Conservation (phyloP, 768 basidiomycete species). For the Kondoa malvinella region DNA sequence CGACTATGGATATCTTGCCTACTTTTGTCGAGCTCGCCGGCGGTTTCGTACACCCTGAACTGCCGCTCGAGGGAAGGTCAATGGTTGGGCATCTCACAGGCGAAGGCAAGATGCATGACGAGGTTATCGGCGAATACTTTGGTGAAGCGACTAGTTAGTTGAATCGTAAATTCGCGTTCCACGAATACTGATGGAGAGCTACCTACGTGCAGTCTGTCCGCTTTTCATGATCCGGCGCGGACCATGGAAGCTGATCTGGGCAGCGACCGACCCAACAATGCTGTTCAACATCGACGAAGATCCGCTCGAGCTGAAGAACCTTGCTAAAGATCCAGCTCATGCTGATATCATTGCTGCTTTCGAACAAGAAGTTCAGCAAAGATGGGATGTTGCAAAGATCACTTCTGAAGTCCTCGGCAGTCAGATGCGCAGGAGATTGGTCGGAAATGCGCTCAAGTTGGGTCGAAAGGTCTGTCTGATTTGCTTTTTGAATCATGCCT, state of each 20-base stretch:
- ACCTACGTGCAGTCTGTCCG: not conserved
- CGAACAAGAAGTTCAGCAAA: not conserved
- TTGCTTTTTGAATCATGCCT: not conserved
- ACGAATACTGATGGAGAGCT: not conserved
- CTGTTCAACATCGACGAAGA: constrained; percentile 3
- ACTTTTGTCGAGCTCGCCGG: constrained; percentile 7
- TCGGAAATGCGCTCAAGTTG: not conserved
- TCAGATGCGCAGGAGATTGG: not conserved
- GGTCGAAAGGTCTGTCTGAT: not conserved
- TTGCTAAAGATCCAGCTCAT: not conserved
- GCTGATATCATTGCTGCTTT: not conserved
- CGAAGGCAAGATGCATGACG: not conserved
- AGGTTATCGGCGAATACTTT: constrained; percentile 10
- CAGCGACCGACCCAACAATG: not conserved
- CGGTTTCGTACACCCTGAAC: not conserved
- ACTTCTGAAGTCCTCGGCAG: not conserved
- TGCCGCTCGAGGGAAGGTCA: not conserved
- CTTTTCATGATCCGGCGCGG: constrained; percentile 7
- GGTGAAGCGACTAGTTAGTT: constrained; percentile 1
- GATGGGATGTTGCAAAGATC: constrained; percentile 1
- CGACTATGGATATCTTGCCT: constrained; percentile 2
- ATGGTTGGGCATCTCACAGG: not conserved
- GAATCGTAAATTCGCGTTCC: not conserved
- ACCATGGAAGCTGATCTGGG: constrained; percentile 1
- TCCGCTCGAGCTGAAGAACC: not conserved